Percentiles rank a stretch among this genome's conserved stretches.
phyloP scores from a whole-genome alignment of 257 asterid genomes.

The Gentiana straminea region DNA sequence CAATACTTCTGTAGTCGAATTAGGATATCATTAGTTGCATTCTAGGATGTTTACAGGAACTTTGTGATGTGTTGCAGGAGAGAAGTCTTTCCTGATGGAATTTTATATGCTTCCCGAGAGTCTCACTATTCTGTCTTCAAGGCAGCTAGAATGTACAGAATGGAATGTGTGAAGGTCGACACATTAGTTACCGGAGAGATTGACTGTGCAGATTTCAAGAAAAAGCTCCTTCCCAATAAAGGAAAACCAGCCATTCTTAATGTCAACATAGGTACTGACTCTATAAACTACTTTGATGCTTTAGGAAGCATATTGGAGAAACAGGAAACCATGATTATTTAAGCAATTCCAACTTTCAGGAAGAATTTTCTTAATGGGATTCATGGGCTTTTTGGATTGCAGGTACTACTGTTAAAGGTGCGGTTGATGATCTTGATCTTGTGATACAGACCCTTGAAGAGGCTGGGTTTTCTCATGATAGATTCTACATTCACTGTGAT shows the following conservation, averaged over 20 bases:
- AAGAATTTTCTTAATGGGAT: background rate
- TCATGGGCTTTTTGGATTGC: constrained; percentile 15
- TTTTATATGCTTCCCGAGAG: constrained; percentile 82
- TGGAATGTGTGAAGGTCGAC: constrained; percentile 76
- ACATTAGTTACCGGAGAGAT: constrained; percentile 86
- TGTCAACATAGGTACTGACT: constrained; percentile 69
- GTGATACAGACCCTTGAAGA: constrained; percentile 86
- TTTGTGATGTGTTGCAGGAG: constrained; percentile 45
- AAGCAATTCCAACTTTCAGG: background rate
- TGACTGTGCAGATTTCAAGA: constrained; percentile 70
- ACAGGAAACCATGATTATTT: background rate
- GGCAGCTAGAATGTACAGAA: constrained; percentile 98
- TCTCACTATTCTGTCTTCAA: constrained; percentile 94
- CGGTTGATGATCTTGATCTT: constrained; percentile 97
- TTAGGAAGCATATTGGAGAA: background rate
- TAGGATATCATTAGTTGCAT: too few relatives aligned
- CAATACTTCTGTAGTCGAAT: too few relatives aligned
- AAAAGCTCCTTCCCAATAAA: constrained; percentile 52
- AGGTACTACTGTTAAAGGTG: constrained; percentile 99
- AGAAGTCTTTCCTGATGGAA: constrained; percentile 92
- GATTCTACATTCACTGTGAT: constrained; percentile 93
- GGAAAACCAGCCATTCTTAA: constrained; percentile 89
- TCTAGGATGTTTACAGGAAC: too few relatives aligned
- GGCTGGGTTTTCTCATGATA: constrained; percentile 63
- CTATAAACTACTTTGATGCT: background rate